A percentile compares a stretch with the other conserved stretches of the same genome.
These are phyloP conservation scores for Colletotrichum higginsianum DNA, from an alignment of 2,329 filamentous ascomycete genomes.

Conservation along the genomic window DNA sequence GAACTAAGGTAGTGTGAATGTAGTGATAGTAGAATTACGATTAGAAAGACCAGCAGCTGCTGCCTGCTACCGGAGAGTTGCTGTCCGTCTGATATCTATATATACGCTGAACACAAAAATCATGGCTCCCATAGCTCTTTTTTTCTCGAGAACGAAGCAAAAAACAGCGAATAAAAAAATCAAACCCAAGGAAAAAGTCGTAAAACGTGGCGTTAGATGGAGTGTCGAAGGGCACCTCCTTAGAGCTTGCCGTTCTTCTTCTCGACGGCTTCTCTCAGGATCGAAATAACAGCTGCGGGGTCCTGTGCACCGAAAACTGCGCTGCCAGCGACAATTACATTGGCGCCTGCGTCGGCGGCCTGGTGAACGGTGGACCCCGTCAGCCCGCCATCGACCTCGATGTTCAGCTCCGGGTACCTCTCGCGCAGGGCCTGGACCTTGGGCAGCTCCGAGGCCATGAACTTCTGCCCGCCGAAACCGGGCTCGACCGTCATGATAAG, in stretches of 20 bases:
- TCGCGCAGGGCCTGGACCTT: constrained; percentile 89
- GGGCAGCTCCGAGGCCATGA: constrained; percentile 95
- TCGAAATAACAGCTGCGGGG: constrained; percentile 87
- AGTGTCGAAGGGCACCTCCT: constrained; percentile 3
- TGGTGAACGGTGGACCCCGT: constrained; percentile 92
- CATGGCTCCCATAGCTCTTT: constrained; percentile 37
- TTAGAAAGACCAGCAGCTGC: constrained; percentile 26
- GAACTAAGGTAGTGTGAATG: constrained; percentile 23
- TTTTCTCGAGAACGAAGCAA: neutral
- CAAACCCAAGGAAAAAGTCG: constrained; percentile 24
- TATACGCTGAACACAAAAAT: constrained; percentile 26
- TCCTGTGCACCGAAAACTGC: constrained; percentile 95
- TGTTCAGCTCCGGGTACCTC: constrained; percentile 92
- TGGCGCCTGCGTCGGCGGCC: constrained; percentile 94
- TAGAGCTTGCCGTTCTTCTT: constrained; percentile 62
- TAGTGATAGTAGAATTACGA: constrained; percentile 25
- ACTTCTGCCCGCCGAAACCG: constrained; percentile 97
- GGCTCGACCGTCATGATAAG: constrained; percentile 98
- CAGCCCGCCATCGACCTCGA: constrained; percentile 96
- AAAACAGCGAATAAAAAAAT: constrained; percentile 4
- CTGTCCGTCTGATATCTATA: constrained; percentile 29
- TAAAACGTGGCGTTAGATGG: constrained; percentile 25
- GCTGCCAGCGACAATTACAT: constrained; percentile 97
- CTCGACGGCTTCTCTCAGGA: constrained; percentile 85
- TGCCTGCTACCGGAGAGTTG: constrained; percentile 2